phyloP scores from a whole-genome alignment of 1,284 basidiomycete species.

The Phellinidium pouzarii region DNA sequence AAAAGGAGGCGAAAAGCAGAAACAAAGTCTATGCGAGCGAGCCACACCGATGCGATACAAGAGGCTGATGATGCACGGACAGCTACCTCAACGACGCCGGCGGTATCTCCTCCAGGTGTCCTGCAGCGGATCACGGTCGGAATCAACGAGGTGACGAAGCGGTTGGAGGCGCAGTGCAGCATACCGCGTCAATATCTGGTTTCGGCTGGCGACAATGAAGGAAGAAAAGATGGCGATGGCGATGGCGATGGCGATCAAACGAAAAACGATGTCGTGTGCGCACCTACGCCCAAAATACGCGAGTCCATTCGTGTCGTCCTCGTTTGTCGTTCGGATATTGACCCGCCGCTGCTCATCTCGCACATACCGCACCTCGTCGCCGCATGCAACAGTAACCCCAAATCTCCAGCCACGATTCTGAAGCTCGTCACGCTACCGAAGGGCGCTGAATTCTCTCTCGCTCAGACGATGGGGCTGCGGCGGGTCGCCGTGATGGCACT shows the following conservation, averaged over 20 bases:
- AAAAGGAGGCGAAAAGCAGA: slow-evolving; percentile 22
- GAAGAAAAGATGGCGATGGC: neutral
- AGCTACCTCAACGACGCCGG: slow-evolving; percentile 15
- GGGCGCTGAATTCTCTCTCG: slow-evolving; percentile 61
- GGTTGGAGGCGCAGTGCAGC: slow-evolving; percentile 56
- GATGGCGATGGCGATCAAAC: neutral
- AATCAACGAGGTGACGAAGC: slow-evolving; percentile 76
- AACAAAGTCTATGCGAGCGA: slow-evolving; percentile 20
- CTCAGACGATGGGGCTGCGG: slow-evolving; percentile 58
- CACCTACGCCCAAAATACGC: slow-evolving; percentile 18
- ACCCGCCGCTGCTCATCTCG: slow-evolving; percentile 62
- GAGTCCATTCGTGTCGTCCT: slow-evolving; percentile 43
- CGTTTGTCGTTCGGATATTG: slow-evolving; percentile 65
- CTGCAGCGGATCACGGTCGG: slow-evolving; percentile 57
- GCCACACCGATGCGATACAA: slow-evolving; percentile 22
- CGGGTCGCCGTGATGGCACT: slow-evolving; percentile 67
- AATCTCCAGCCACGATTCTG: slow-evolving; percentile 27
- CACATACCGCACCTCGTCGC: slow-evolving; percentile 72
- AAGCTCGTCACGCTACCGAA: slow-evolving; percentile 67
- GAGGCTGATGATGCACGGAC: neutral
- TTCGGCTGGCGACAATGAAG: slow-evolving; percentile 6
- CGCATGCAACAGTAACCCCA: slow-evolving; percentile 43
- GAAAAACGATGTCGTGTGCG: slow-evolving; percentile 23
- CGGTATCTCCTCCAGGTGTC: slow-evolving; percentile 33
- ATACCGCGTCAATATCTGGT: slow-evolving; percentile 26